phyloP scores from a whole-genome alignment of 129 eudicot species.

The Chrysanthemum seticuspe region DNA sequence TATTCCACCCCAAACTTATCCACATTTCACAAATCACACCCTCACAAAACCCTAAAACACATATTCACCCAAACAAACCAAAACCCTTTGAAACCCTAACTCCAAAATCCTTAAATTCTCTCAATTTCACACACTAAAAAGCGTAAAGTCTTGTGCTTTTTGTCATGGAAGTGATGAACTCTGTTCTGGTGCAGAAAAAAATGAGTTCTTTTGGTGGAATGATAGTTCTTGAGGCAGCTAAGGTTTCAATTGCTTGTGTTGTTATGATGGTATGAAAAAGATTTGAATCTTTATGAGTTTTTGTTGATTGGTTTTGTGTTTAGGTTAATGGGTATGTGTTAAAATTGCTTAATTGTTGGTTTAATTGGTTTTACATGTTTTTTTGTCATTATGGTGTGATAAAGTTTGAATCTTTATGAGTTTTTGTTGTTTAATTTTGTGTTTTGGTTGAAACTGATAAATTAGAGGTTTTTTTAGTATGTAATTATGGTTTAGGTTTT shows the following conservation, averaged over 20 bases:
- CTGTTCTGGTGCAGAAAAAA: slow-evolving; percentile 32
- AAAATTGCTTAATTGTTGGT: slow-evolving; percentile 13
- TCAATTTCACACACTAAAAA: slow-evolving; percentile 3
- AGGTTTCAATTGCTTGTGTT: slow-evolving; percentile 55
- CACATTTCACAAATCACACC: background rate
- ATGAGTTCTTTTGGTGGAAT: slow-evolving; percentile 39
- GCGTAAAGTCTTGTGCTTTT: slow-evolving; percentile 9
- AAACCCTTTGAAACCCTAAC: slow-evolving; percentile 16
- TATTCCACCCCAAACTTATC: background rate
- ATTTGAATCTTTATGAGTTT: background rate
- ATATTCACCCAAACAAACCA: background rate
- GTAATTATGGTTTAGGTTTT: background rate
- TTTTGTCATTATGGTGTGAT: slow-evolving; percentile 47
- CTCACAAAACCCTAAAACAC: slow-evolving; percentile 12
- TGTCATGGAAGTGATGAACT: slow-evolving; percentile 47
- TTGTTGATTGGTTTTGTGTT: background rate
- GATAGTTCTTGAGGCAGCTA: slow-evolving; percentile 52
- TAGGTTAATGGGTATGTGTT: background rate
- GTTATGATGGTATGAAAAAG: slow-evolving; percentile 46
- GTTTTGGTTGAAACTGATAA: slow-evolving; percentile 11
- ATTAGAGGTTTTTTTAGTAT: background rate
- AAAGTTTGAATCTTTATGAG: background rate
- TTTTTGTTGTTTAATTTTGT: background rate
- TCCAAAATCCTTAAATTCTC: slow-evolving; percentile 2
- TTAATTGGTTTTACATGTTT: slow-evolving; percentile 1